Evolutionary conservation across 257 asterid genomes (phyloP).

Genomic region (Salvia hispanica): DNA sequence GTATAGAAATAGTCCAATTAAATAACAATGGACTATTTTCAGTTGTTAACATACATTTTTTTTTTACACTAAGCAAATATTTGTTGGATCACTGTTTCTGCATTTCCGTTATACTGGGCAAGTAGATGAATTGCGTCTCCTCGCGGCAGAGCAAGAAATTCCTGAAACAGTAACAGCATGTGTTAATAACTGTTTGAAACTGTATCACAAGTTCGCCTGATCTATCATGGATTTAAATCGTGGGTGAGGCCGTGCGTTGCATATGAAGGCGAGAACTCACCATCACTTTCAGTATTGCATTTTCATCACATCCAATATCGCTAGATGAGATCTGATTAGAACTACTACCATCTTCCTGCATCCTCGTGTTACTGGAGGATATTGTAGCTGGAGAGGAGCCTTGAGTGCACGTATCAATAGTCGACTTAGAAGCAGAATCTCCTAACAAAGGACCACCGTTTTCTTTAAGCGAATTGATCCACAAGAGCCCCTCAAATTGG

Average conservation of each 20-base stretch:
- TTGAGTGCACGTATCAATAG: slow-evolving; percentile 55
- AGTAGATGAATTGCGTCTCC: slow-evolving; percentile 99
- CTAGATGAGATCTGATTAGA: slow-evolving; percentile 66
- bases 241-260: neutral
- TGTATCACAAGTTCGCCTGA: neutral
- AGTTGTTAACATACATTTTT: slow-evolving; percentile 20
- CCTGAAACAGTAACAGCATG: slow-evolving; percentile 52
- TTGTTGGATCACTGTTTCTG: slow-evolving; percentile 94
- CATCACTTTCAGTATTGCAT: slow-evolving; percentile 92
- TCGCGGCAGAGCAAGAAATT: slow-evolving; percentile 93
- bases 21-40: slow-evolving; percentile 35
- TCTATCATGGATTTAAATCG: neutral
- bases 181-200: neutral
- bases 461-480: slow-evolving; percentile 77
- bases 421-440: slow-evolving; percentile 58
- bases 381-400: slow-evolving; percentile 77
- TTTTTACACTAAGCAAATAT: slow-evolving; percentile 52
- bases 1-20: slow-evolving; percentile 21
- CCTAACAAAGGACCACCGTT: slow-evolving; percentile 56
- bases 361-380: slow-evolving; percentile 56
- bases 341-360: slow-evolving; percentile 77
- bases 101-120: slow-evolving; percentile 85
- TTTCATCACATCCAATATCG: slow-evolving; percentile 78
- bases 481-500: slow-evolving; percentile 79
- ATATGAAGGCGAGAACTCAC: slow-evolving; percentile 53